Evolutionary conservation across 2,329 filamentous ascomycete genomes (phyloP), one percentile per base, ranked within the genome.

Genomic region (Cryphonectria carpinicola): DNA sequence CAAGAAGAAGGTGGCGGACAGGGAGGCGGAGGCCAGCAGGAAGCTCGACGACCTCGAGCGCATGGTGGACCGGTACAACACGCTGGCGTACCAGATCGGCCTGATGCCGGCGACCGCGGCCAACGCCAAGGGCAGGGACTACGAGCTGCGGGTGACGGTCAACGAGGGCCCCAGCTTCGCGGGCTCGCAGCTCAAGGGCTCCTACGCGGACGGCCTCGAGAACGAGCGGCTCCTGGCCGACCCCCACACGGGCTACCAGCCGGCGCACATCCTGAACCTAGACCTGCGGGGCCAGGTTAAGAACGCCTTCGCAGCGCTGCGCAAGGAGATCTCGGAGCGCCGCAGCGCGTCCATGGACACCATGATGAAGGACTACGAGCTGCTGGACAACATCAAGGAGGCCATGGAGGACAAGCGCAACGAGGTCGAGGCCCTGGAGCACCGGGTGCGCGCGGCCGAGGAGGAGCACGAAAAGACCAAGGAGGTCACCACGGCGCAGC

Each of bases 401-500:
- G 94, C 95, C 22, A 96, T 99, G 81, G 95, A 98, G 79, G 95
- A 99, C 82, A 98, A 97, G 83, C 88, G 92, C 73, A 92, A 91
- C 74, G 96, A 99, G 79, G 93, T 99, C 25, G 95, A 98, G 79
- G 93, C 94, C 4, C 85, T 99, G 22, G 93, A 95, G 75, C 95
- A 98, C 80, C 89, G 93, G 60, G 93, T 97, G 62, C 89, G 93
- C 46, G 93, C 93, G 25, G 95, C 95, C 0, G 93, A 97, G 79
- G 93, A 97, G 77, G 95, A 98, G 79, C 97, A 97, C 78, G 94
- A 98, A 78, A 94, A 93, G 82, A 95, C 94, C 28, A 95, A 95
- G 78, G 96, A 98, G 85, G 86, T 88, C 67, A 95, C 93, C 10
- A 93, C 88, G 62, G 93, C 94, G 25, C 94, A 97, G 79, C 97